A percentile compares a stretch with the other conserved stretches of the same genome.
These are phyloP conservation scores for Diaporthe amygdali DNA, from an alignment of 2,329 filamentous ascomycete genomes.

Conservation along the genomic window DNA sequence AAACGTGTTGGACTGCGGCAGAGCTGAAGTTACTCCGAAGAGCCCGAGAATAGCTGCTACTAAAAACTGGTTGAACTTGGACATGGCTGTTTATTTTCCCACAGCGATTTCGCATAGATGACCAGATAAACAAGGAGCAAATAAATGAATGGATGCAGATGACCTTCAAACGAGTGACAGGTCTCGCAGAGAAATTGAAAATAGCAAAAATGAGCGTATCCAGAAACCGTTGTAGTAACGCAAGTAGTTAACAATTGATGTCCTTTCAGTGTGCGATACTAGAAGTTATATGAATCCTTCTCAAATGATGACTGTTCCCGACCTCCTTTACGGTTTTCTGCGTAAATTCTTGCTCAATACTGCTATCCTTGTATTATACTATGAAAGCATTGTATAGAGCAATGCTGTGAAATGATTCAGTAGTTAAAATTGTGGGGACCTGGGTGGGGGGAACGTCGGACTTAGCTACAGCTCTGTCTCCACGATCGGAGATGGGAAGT, in stretches of 20 bases:
- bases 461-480: background rate
- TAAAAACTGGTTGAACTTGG: background rate
- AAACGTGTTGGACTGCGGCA: background rate
- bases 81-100: background rate
- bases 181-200: background rate
- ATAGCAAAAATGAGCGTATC: background rate
- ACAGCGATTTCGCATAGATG: background rate
- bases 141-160: background rate
- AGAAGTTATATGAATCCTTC: background rate
- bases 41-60: background rate
- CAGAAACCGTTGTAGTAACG: background rate
- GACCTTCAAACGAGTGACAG: background rate
- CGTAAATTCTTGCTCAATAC: background rate
- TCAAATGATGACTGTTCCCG: background rate
- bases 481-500: background rate
- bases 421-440: background rate
- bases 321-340: background rate
- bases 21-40: background rate
- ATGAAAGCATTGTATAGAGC: background rate
- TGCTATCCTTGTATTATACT: background rate
- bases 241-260: background rate
- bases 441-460: background rate
- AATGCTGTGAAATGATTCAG: background rate
- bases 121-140: background rate
- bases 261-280: background rate